Conservation (phyloP, 1,139 yeast genomes). For the Candida sp. region DNA sequence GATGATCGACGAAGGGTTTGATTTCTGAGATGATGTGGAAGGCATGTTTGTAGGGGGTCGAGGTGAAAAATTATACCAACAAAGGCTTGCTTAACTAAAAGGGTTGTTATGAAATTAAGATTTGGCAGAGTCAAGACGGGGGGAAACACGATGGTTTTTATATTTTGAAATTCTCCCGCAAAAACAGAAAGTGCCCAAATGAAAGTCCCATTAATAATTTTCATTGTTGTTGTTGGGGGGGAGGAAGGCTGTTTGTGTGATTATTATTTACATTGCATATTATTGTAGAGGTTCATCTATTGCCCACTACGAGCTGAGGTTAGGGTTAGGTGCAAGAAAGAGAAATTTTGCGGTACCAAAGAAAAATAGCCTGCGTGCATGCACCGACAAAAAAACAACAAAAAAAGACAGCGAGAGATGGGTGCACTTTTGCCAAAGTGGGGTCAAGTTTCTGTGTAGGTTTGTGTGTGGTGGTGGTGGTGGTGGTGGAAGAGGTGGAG, state of each 20-base stretch:
- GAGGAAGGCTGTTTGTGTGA: not conserved
- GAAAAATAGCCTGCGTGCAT: not conserved
- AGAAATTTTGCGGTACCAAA: not conserved
- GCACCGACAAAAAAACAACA: not conserved
- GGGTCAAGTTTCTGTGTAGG: not conserved
- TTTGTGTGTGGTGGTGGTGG: not conserved
- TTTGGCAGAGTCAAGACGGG: not conserved
- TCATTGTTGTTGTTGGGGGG: no score
- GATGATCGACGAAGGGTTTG: conserved; percentile 4
- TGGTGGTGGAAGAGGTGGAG: not conserved
- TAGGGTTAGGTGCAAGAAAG: not conserved
- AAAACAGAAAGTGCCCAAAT: no score
- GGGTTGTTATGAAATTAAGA: no score
- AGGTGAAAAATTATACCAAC: not conserved
- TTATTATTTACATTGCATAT: not conserved
- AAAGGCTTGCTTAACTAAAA: no score
- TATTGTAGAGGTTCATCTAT: not conserved
- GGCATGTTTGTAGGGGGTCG: conserved; percentile 1
- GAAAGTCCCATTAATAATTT: no score
- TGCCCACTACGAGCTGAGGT: not conserved
- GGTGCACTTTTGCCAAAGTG: not conserved
- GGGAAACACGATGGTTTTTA: not conserved
- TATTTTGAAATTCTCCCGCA: not conserved
- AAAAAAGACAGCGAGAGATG: not conserved
- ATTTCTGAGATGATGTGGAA: conserved; percentile 13